phyloP scores from a whole-genome alignment of 2,329 filamentous ascomycete genomes.

The Curvularia eragrostidis region DNA sequence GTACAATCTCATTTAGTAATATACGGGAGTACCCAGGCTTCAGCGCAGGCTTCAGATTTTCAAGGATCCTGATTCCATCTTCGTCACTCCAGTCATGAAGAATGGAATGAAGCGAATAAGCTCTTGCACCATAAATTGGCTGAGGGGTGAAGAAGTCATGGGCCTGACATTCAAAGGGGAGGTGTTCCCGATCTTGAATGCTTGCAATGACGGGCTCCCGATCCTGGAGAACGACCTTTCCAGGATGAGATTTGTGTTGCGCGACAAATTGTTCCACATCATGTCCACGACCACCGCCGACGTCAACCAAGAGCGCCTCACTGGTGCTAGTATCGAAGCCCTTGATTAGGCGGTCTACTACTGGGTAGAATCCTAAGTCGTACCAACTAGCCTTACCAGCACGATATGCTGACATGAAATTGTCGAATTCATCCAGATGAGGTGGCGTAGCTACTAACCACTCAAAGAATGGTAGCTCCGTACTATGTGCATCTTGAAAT shows the following conservation, averaged over 20 bases:
- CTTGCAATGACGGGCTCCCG: slow-evolving; percentile 46
- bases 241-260: slow-evolving; percentile 46
- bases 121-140: slow-evolving; percentile 51
- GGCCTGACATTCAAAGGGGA: slow-evolving; percentile 38
- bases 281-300: slow-evolving; percentile 54
- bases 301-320: slow-evolving; percentile 50
- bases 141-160: slow-evolving; percentile 59
- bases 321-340: slow-evolving; percentile 27
- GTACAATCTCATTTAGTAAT: slow-evolving; percentile 24
- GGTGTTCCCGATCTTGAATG: slow-evolving; percentile 28
- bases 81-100: slow-evolving; percentile 36
- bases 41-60: slow-evolving; percentile 23
- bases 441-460: slow-evolving; percentile 49
- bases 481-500: slow-evolving; percentile 49
- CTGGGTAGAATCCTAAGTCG: slow-evolving; percentile 23
- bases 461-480: slow-evolving; percentile 46
- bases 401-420: slow-evolving; percentile 23
- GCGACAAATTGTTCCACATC: slow-evolving; percentile 45
- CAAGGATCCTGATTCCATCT: slow-evolving; percentile 23
- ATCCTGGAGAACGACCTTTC: slow-evolving; percentile 60
- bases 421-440: slow-evolving; percentile 31
- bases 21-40: slow-evolving; percentile 24
- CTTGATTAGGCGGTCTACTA: slow-evolving; percentile 29
- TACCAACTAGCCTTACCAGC: slow-evolving; percentile 23
- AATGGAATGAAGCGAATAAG: slow-evolving; percentile 31